Evolutionary conservation across 2,329 filamentous ascomycete genomes (phyloP).

Genomic region (Fonsecaea multimorphosa): DNA sequence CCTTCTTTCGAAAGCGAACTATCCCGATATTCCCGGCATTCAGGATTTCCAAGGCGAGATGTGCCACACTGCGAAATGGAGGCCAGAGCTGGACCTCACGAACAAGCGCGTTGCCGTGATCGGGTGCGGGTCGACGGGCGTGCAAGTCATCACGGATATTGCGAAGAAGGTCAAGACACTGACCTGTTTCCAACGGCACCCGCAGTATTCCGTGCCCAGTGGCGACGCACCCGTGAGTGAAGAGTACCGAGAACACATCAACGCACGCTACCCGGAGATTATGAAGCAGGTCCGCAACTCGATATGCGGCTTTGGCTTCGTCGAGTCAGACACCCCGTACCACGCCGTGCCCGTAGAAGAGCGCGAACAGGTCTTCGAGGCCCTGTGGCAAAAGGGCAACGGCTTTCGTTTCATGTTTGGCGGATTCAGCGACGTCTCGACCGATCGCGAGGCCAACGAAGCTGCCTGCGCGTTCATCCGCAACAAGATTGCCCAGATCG

Average conservation of each 20-base stretch:
- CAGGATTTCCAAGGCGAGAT: constrained; percentile 48
- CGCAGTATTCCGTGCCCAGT: constrained; percentile 35
- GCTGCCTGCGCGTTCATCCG: constrained; percentile 63
- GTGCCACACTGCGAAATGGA: constrained; percentile 53
- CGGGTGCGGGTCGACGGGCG: constrained; percentile 68
- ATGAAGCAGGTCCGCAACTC: constrained; percentile 47
- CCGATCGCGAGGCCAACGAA: constrained; percentile 55
- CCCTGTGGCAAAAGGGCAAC: constrained; percentile 55
- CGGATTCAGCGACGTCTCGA: constrained; percentile 58
- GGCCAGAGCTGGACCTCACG: constrained; percentile 34
- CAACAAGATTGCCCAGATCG: constrained; percentile 57
- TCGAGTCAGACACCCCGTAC: constrained; percentile 49
- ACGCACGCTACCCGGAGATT: constrained; percentile 46
- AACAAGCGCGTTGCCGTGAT: constrained; percentile 62
- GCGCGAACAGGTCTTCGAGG: constrained; percentile 55
- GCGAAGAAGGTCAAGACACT: constrained; percentile 42
- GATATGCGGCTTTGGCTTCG: constrained; percentile 66
- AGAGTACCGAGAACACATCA: constrained; percentile 38
- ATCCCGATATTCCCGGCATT: constrained; percentile 47
- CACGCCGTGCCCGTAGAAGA: constrained; percentile 16
- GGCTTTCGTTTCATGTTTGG: constrained; percentile 62
- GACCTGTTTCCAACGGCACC: constrained; percentile 46
- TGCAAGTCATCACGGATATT: constrained; percentile 55
- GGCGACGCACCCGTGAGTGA: constrained; percentile 22
- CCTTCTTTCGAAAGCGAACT: constrained; percentile 47